These are phyloP conservation scores for Pythium oligandrum DNA, from an alignment of 352 stramenopile genomes.

Conservation along the genomic window DNA sequence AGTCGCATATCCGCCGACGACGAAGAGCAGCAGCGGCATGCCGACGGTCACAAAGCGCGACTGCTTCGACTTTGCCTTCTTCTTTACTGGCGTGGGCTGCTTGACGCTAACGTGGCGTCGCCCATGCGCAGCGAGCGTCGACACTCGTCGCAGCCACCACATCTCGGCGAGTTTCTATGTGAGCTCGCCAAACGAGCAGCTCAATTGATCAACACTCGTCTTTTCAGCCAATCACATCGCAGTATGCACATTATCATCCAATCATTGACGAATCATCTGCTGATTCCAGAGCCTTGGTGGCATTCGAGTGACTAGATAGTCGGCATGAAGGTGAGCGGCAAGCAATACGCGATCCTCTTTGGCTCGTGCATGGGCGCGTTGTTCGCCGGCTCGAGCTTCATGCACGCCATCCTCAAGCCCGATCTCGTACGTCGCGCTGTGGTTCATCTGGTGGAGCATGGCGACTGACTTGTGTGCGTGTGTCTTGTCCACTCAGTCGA, in stretches of 20 bases:
- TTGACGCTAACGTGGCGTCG: not conserved
- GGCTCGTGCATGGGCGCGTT: slow-evolving; percentile 68
- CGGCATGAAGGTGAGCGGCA: slow-evolving; percentile 53
- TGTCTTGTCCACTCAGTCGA: slow-evolving; percentile 32
- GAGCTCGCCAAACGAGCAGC: not conserved
- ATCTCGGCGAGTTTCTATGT: not conserved
- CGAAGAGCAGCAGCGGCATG: slow-evolving; percentile 75
- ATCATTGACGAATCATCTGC: slow-evolving; percentile 1
- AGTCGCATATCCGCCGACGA: slow-evolving; percentile 69
- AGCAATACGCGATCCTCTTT: slow-evolving; percentile 77
- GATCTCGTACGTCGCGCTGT: slow-evolving; percentile 46
- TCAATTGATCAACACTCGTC: slow-evolving; percentile 1
- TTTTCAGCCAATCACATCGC: slow-evolving; percentile 5
- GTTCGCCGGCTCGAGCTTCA: slow-evolving; percentile 78
- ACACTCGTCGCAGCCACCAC: not conserved
- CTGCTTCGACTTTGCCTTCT: slow-evolving; percentile 50
- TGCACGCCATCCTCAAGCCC: slow-evolving; percentile 79
- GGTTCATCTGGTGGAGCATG: not conserved
- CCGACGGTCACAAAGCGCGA: slow-evolving; percentile 64
- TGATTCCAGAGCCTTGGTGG: not conserved
- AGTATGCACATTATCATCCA: not conserved
- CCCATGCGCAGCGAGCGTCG: slow-evolving; percentile 6
- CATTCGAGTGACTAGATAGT: no score
- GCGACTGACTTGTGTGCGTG: not conserved
- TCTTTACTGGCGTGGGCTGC: slow-evolving; percentile 7